Base-by-base conservation (phyloP, 2,329 filamentous ascomycete genomes). In the Fusarium sororula region DNA sequence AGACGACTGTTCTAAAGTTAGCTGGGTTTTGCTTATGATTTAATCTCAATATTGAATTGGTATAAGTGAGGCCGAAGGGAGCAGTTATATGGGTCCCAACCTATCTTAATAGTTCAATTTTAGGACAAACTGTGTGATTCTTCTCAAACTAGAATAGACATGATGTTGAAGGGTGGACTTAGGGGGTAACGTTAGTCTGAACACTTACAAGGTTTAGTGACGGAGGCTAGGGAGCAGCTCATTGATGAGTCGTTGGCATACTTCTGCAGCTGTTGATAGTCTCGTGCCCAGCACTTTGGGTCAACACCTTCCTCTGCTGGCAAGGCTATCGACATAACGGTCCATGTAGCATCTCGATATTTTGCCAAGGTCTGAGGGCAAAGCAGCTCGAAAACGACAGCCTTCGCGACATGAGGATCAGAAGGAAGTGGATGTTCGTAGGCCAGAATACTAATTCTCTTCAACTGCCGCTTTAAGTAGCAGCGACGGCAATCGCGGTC, bases 271-370 rank as follows among this genome's bases (percentile, higher is more conserved):
- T 78, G 79, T 9, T 63, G 55, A 38, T 80, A 79, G 4, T 77
- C 70, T 45, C 67, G 66, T 35, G 77, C 66, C 24, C 78, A 58
- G 8, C 79, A 81, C 42, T 64, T 76, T 1, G 79, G 79, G 8
- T 63, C 47, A 13, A 66, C 59, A 4, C 63, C 56, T 32, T 74
- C 53, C 26, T 77, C 75, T 8, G 54, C n/a, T 4, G 73, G 72
- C 13, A 77, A 74, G 11, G 80, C 82, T 6, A 85, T 62, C 1
- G 73, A 74, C 5, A 84, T 72, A 7, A 86, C 73, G 5, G 66
- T 68, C 85, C 83, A 87, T 0, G 85, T 86, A 0, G 77, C 76
- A 66, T 84, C 82, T 18, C 85, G 81, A 66, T 87, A 87, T 0
- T 73, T 69, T 2, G 81, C 75, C 32, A 86, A 79, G 1, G 69